Base-by-base conservation (phyloP, 1,284 basidiomycete genomes). In the Puccinia polysora region DNA sequence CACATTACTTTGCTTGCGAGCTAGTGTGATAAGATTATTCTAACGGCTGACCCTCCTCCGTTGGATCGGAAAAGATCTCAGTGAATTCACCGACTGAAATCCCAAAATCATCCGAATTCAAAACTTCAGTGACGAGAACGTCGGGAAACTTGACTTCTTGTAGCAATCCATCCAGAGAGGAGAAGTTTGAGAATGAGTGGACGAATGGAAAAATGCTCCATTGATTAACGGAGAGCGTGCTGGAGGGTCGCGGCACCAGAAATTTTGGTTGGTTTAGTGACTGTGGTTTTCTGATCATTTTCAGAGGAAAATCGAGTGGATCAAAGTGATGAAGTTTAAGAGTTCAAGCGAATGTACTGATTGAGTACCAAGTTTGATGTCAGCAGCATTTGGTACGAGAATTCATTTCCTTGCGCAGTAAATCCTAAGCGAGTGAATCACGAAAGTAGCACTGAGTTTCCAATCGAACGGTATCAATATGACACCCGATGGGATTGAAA, bases 11-110 rank as follows among this genome's bases (percentile, higher is more conserved):
- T n/a, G n/a, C n/a, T n/a, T n/a, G n/a, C n/a, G n/a, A n/a, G n/a
- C n/a, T n/a, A n/a, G n/a, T n/a, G n/a, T n/a, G n/a, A n/a, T n/a
- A n/a, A n/a, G n/a, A n/a, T n/a, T n/a, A n/a, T n/a, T n/a, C n/a
- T n/a, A 49, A n/a, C 25, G 78, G 30, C 81, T 80, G n/a, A 82
- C 80, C 20, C 78, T 82, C 30, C 69, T 78, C 63, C 34, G 84
- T 82, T 8, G 67, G 58, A 14, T 82, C 81, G 0, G 89, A 89
- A 77, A 95, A 97, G 7, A 96, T 87, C 77, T 96, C 92, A 77
- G 93, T 88, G 77, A 95, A 96, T 77, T 96, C 92, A 40, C 93
- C 92, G 0, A 91, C 91, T 15, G 94, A 89, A 32, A 95, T 83
- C 14, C 89, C 90, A 78, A 93, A 91, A 74, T 87, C 84, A 0